These are phyloP conservation scores for Erysiphe pulchra DNA, from an alignment of 2,329 filamentous ascomycete species.

Conservation along the genomic window DNA sequence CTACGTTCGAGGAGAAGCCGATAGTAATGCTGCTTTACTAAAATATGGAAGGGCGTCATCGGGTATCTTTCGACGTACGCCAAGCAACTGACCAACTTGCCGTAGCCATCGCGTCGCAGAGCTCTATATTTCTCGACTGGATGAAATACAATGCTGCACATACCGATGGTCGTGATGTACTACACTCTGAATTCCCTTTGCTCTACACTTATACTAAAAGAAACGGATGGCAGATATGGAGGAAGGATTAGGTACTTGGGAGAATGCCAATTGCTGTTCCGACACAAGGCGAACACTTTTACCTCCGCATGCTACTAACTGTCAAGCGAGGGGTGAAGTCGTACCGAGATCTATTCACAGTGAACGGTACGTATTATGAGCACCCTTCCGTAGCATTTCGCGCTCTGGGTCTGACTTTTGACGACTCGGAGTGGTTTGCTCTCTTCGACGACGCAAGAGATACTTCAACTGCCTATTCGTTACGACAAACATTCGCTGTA, in stretches of 20 bases:
- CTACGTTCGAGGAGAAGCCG: neutral
- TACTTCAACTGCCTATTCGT: neutral
- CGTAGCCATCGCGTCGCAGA: no score
- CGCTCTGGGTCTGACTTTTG: neutral
- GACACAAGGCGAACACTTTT: neutral
- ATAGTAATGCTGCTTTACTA: neutral
- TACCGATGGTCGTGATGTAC: neutral
- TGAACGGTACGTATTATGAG: neutral
- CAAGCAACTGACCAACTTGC: neutral
- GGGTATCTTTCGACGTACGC: neutral
- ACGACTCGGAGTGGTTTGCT: neutral
- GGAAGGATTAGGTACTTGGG: neutral
- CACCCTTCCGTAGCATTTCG: neutral
- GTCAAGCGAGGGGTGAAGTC: neutral
- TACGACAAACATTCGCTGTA: neutral
- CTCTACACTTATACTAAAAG: neutral
- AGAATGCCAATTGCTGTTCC: neutral
- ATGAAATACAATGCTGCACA: no score
- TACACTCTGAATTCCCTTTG: neutral
- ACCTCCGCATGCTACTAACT: neutral
- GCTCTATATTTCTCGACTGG: no score
- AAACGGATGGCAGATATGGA: neutral
- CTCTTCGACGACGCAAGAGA: neutral
- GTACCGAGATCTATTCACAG: neutral
- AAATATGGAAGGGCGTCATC: neutral